These are phyloP conservation scores for Sarocladium strictum DNA, from an alignment of 2,329 filamentous ascomycete genomes.

Conservation along the genomic window DNA sequence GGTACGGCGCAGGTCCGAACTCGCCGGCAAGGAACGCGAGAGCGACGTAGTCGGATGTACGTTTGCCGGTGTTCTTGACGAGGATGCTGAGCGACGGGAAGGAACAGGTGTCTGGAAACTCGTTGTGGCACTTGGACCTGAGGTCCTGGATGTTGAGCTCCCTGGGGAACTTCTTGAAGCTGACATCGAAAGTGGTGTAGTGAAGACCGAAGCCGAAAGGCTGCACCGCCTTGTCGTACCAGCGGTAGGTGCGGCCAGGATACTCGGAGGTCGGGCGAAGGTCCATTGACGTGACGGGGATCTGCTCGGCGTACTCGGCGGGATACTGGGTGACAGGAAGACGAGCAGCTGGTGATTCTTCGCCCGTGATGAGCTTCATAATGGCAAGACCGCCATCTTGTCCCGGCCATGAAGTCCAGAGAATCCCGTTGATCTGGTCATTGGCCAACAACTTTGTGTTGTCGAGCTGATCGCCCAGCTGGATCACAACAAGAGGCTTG, in stretches of 20 bases:
- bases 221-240: conserved; percentile 46
- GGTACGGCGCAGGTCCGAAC: conserved; percentile 41
- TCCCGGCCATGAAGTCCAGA: conserved; percentile 56
- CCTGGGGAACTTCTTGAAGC: conserved; percentile 9
- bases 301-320: conserved; percentile 39
- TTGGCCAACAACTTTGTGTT: conserved; percentile 41
- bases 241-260: conserved; percentile 53
- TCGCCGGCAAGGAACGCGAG: conserved; percentile 43
- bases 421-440: conserved; percentile 40
- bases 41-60: conserved; percentile 45
- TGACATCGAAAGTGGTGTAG: conserved; percentile 46
- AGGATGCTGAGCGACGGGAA: conserved; percentile 29
- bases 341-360: conserved; percentile 43
- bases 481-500: conserved; percentile 46
- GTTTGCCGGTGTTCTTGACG: conserved; percentile 41
- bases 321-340: conserved; percentile 53
- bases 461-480: conserved; percentile 49
- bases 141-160: conserved; percentile 27
- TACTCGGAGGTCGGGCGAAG: conserved; percentile 39
- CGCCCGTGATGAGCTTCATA: conserved; percentile 47
- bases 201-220: conserved; percentile 52
- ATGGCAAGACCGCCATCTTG: conserved; percentile 52
- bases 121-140: conserved; percentile 25
- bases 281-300: conserved; percentile 50
- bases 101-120: conserved; percentile 34